A percentile compares a stretch with the other conserved stretches of the same genome.
Evolutionary conservation across 192 early-diverging fungal species (phyloP).

Genomic region (Phlyctochytrium bullatum): DNA sequence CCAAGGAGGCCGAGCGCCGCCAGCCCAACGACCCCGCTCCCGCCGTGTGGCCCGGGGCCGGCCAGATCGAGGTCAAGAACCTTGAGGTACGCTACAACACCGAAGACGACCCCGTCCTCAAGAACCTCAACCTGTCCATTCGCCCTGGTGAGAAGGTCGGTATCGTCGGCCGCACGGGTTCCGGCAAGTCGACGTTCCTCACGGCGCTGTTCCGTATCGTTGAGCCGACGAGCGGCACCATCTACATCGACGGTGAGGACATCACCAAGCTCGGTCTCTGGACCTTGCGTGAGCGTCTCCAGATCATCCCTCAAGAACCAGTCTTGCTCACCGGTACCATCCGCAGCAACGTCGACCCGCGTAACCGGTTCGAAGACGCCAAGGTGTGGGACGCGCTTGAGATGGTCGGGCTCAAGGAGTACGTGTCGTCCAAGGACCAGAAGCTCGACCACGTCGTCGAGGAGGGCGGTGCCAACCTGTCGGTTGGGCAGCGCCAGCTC

Average conservation of each 20-base stretch:
- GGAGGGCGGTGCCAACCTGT: slow-evolving; percentile 11
- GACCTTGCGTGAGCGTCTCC: slow-evolving; percentile 34
- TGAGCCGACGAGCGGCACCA: slow-evolving; percentile 30
- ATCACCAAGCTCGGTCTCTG: slow-evolving; percentile 42
- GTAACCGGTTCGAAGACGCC: slow-evolving; percentile 54
- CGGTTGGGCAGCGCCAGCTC: slow-evolving; percentile 10
- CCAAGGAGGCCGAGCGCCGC: slow-evolving; percentile 39
- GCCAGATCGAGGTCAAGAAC: slow-evolving; percentile 9
- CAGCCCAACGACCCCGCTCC: too few species aligned
- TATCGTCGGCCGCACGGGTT: slow-evolving; percentile 42
- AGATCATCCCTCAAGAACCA: slow-evolving; percentile 60
- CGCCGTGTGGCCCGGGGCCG: slow-evolving; percentile 20
- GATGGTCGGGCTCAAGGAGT: slow-evolving; percentile 63
- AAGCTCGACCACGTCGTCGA: slow-evolving; percentile 66
- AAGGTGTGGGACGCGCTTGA: slow-evolving; percentile 64
- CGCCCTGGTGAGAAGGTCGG: slow-evolving; percentile 63
- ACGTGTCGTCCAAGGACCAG: slow-evolving; percentile 52
- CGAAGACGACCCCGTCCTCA: slow-evolving; percentile 54
- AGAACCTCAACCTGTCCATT: slow-evolving; percentile 65
- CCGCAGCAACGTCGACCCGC: slow-evolving; percentile 66
- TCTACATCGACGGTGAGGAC: slow-evolving; percentile 38
- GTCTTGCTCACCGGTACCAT: slow-evolving; percentile 52
- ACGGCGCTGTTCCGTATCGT: slow-evolving; percentile 31
- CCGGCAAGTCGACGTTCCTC: slow-evolving; percentile 42
- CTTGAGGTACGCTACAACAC: slow-evolving; percentile 23